Evolutionary conservation across 306 rosid species (phyloP).

Genomic region (Begonia peltatifolia): DNA sequence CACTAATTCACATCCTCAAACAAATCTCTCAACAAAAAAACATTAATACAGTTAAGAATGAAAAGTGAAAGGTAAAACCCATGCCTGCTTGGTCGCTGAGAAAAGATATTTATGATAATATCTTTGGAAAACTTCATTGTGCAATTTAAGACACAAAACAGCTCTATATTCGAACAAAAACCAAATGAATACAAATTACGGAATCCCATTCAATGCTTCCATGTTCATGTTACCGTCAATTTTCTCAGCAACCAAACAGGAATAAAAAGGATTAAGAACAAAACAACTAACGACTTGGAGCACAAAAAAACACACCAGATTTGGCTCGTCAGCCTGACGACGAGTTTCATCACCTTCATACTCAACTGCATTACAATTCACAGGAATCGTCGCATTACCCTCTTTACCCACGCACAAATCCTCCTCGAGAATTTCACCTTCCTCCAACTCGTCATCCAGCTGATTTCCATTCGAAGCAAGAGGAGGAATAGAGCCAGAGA

Average conservation of each 20-base stretch:
- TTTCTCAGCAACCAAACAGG: conserved; percentile 44
- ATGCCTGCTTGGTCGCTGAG: conserved; percentile 27
- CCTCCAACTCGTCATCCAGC: conserved; percentile 64
- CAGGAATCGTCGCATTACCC: conserved; percentile 17
- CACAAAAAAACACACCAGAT: conserved; percentile 43
- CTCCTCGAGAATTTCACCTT: conserved; percentile 91
- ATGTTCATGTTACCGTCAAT: background rate
- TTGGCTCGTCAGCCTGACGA: conserved; percentile 23
- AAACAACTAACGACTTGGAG: background rate
- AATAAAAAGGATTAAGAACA: background rate
- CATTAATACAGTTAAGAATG: conserved; percentile 25
- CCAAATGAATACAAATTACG: background rate
- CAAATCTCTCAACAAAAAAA: conserved; percentile 43
- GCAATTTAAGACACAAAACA: background rate
- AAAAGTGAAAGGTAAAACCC: conserved; percentile 1
- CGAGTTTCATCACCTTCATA: conserved; percentile 23
- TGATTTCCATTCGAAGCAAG: conserved; percentile 5
- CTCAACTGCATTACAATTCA: conserved; percentile 36
- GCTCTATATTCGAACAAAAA: background rate
- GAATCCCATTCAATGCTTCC: no score
- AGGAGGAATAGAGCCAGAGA: conserved; percentile 15
- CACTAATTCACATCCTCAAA: conserved; percentile 61
- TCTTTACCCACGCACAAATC: conserved; percentile 23
- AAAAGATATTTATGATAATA: background rate
- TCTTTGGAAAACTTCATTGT: background rate